Base-by-base conservation (phyloP, 495 filamentous ascomycete species). In the Diplogelasinospora grovesii region DNA sequence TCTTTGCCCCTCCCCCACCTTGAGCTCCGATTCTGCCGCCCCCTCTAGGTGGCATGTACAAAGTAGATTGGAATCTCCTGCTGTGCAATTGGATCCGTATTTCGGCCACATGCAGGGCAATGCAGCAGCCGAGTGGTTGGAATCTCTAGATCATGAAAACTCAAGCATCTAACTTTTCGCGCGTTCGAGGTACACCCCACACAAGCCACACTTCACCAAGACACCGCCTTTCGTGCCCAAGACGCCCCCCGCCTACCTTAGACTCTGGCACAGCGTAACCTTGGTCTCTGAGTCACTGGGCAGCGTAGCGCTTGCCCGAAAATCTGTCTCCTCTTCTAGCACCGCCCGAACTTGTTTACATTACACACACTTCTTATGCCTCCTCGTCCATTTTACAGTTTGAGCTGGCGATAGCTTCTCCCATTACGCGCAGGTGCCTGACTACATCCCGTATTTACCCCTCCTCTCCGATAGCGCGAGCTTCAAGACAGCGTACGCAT, bases 41-140 rank as follows among this genome's bases (percentile, higher is more conserved):
- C n/a, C n/a, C n/a, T n/a, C n/a, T n/a, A n/a, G n/a, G n/a, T n/a
- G n/a, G n/a, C n/a, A n/a, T n/a, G 30, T 36, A 28, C 29, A 39
- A 8, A 2, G 6, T 39, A 9, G 11, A 10, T 15, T 21, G 31
- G 22, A 27, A 36, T 38, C 8, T 23, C 11, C 22, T n/a, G n/a
- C 8, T n/a, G 40, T 34, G 28, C 39, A 34, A 42, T 35, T 43
- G 30, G 29, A 43, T 48, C 45, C 45, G 45, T 38, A 10, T 23
- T 37, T 45, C 41, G 47, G 34, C 21, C 47, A 50, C 47, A 50
- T 50, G 37, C 47, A 41, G 22, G 8, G 24, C 29, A n/a, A 36
- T 26, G 31, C 10, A 27, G 31, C 37, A 30, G 22, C 23, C 39
- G 22, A 50, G 39, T 49, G 46, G 46, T 18, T 18, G 25, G 26